Conservation (phyloP, 2,329 filamentous ascomycete species). For the Trichophyton simii region DNA sequence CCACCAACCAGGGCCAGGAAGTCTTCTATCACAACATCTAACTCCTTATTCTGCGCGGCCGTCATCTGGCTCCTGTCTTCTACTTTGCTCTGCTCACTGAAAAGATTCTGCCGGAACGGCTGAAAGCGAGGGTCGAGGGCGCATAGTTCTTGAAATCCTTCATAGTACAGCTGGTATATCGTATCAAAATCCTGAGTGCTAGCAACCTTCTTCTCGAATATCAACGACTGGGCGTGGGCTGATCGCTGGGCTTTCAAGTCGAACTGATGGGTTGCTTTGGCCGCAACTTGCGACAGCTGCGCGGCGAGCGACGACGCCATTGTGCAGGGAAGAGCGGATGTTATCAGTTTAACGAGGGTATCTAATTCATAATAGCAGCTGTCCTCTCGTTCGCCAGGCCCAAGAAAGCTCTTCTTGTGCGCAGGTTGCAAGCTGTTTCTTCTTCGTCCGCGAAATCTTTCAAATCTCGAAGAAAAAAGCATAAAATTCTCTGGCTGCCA, state of each 20-base stretch:
- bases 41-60: constrained; percentile 62
- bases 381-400: neutral
- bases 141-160: constrained; percentile 86
- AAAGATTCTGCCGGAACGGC: constrained; percentile 64
- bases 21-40: constrained; percentile 64
- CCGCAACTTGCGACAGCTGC: constrained; percentile 86
- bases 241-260: constrained; percentile 88
- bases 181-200: constrained; percentile 81
- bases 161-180: constrained; percentile 71
- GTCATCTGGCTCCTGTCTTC: constrained; percentile 82
- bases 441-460: neutral
- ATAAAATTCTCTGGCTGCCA: constrained; percentile 16
- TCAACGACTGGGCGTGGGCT: constrained; percentile 83
- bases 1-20: constrained; percentile 72
- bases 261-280: constrained; percentile 77
- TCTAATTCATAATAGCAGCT: constrained; percentile 2
- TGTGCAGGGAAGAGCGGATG: constrained; percentile 13
- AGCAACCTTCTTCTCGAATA: constrained; percentile 79
- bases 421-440: neutral
- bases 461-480: neutral
- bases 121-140: constrained; percentile 68
- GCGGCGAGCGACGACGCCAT: constrained; percentile 83
- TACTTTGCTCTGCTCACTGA: constrained; percentile 83
- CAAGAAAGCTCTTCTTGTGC: neutral
- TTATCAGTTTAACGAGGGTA: constrained; percentile 1